These are phyloP conservation scores for Alternaria triticimaculans DNA, from an alignment of 2,329 filamentous ascomycete genomes.

Conservation along the genomic window DNA sequence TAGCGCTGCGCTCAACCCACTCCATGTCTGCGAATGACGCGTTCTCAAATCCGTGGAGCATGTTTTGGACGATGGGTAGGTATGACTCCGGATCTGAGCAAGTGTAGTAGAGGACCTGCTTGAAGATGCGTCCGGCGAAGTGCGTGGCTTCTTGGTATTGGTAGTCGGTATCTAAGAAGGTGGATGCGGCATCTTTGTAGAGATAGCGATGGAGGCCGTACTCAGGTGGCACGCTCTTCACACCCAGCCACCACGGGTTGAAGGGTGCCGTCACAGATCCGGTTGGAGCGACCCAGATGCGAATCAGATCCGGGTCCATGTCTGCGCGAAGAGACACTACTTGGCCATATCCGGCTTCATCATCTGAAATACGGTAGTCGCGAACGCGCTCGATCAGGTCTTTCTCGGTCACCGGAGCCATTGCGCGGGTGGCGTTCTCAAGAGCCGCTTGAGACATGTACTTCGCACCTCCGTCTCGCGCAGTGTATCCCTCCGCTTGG, in stretches of 20 bases:
- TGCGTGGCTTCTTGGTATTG: slow-evolving; percentile 39
- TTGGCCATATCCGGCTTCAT: slow-evolving; percentile 48
- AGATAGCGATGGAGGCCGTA: slow-evolving; percentile 46
- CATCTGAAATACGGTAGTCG: slow-evolving; percentile 45
- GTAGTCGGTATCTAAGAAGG: slow-evolving; percentile 44
- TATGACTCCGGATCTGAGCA: slow-evolving; percentile 33
- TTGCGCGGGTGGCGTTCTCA: slow-evolving; percentile 48
- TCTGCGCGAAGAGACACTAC: slow-evolving; percentile 36
- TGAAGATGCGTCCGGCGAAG: slow-evolving; percentile 37
- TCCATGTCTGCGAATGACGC: slow-evolving; percentile 28
- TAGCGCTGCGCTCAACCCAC: slow-evolving; percentile 33
- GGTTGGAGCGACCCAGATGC: slow-evolving; percentile 46
- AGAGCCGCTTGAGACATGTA: slow-evolving; percentile 48
- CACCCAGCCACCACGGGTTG: slow-evolving; percentile 46
- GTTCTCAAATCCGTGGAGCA: slow-evolving; percentile 39
- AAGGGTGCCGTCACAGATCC: slow-evolving; percentile 46
- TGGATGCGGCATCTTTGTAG: slow-evolving; percentile 41
- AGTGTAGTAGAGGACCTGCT: slow-evolving; percentile 40
- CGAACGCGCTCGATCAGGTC: slow-evolving; percentile 54
- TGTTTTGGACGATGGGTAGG: slow-evolving; percentile 32
- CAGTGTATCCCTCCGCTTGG: slow-evolving; percentile 35
- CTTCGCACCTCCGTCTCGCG: slow-evolving; percentile 45
- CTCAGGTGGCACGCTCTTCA: slow-evolving; percentile 37
- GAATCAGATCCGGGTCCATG: slow-evolving; percentile 40
- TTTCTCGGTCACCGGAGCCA: slow-evolving; percentile 58